These are phyloP conservation scores for Fusarium sp. DNA, from an alignment of 2,329 filamentous ascomycete species.

Conservation along the genomic window DNA sequence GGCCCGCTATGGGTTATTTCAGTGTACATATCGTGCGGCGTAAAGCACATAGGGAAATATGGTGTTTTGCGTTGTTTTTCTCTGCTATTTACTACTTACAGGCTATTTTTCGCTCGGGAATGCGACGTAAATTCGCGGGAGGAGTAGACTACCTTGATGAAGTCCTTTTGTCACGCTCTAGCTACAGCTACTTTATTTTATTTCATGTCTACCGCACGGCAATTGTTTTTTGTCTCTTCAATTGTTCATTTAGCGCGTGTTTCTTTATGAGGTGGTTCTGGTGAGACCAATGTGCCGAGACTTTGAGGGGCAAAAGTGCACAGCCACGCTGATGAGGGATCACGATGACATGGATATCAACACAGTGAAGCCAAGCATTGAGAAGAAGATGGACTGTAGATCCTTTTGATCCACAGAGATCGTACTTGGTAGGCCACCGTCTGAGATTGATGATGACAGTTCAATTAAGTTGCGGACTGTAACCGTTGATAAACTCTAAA, in stretches of 20 bases:
- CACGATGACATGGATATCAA: neutral
- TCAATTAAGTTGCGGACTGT: neutral
- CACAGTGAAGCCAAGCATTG: neutral
- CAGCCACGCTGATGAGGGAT: constrained; percentile 17
- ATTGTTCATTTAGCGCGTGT: constrained; percentile 1
- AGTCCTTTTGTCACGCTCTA: neutral
- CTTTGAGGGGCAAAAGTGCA: constrained; percentile 22
- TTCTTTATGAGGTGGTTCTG: constrained; percentile 3
- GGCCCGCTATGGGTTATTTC: constrained; percentile 9
- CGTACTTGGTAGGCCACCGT: neutral
- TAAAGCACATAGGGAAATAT: constrained; percentile 39
- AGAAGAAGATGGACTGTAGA: neutral
- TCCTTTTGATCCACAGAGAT: neutral
- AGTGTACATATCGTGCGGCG: constrained; percentile 42
- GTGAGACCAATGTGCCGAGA: neutral
- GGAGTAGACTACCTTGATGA: constrained; percentile 23
- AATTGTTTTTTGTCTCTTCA: neutral
- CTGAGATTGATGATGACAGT: neutral
- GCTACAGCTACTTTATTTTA: neutral
- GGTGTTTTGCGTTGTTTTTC: constrained; percentile 35
- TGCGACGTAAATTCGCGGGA: neutral
- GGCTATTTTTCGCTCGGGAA: neutral
- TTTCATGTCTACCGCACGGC: constrained; percentile 1
- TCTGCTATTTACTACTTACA: constrained; percentile 2
- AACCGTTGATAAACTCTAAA: neutral